Evolutionary conservation across 1,139 yeast species (phyloP).

Genomic region (Blastobotrys apis): DNA sequence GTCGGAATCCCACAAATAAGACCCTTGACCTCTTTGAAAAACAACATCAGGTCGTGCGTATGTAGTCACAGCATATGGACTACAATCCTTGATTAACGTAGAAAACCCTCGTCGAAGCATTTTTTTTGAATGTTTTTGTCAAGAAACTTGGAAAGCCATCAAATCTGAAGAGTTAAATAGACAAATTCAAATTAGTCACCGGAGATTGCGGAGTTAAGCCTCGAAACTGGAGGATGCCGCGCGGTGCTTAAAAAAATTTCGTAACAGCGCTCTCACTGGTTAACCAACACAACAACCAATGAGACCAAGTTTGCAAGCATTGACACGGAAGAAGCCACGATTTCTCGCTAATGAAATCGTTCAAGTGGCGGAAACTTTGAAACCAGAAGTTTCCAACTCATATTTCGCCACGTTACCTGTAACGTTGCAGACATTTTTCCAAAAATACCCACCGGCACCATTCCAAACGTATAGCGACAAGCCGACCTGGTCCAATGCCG

Average conservation of each 20-base stretch:
- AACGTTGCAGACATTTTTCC: constrained; percentile 69
- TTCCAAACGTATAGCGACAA: constrained; percentile 57
- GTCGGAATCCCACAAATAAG: constrained; percentile 73
- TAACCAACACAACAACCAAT: constrained; percentile 14
- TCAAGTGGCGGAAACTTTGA: constrained; percentile 21
- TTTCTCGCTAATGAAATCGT: constrained; percentile 31
- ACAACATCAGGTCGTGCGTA: constrained; percentile 66
- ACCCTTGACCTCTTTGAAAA: constrained; percentile 69
- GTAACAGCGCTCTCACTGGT: not conserved
- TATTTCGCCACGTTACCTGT: constrained; percentile 51
- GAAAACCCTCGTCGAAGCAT: constrained; percentile 10
- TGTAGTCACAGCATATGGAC: constrained; percentile 71
- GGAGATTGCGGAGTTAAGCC: constrained; percentile 1
- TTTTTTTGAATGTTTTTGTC: too few relatives aligned
- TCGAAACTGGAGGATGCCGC: not conserved
- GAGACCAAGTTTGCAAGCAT: constrained; percentile 21
- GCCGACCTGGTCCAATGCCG: constrained; percentile 63
- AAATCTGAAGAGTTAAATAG: too few relatives aligned
- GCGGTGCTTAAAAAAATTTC: constrained; percentile 1
- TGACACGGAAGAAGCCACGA: constrained; percentile 22
- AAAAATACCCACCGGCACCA: constrained; percentile 84
- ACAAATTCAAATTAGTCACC: too few relatives aligned
- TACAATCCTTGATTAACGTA: constrained; percentile 39
- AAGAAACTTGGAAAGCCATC: too few relatives aligned
- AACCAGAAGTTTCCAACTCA: constrained; percentile 21